These are phyloP conservation scores for Skeletonema potamos DNA, from an alignment of 108 stramenopile genomes.

Conservation along the genomic window DNA sequence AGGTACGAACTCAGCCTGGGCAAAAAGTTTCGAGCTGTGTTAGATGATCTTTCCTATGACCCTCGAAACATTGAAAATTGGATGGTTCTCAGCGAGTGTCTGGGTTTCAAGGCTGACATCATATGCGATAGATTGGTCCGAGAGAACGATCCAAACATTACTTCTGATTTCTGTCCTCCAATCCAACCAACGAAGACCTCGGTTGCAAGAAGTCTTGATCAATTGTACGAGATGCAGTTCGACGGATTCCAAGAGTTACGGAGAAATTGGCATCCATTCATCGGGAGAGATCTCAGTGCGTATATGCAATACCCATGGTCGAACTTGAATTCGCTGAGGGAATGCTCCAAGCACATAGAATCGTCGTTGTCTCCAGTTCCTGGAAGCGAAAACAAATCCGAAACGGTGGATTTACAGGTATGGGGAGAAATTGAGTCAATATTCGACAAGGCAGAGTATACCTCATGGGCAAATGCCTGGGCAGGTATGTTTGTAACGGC, in stretches of 20 bases:
- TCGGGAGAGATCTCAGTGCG: slow-evolving; percentile 60
- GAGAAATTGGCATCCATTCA: slow-evolving; percentile 46
- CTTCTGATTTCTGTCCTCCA: slow-evolving; percentile 45
- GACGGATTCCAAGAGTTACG: slow-evolving; percentile 39
- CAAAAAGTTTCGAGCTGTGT: slow-evolving; percentile 74
- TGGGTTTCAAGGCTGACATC: slow-evolving; percentile 68
- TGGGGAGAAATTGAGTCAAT: slow-evolving; percentile 52
- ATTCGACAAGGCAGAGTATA: slow-evolving; percentile 48
- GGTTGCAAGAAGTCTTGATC: slow-evolving; percentile 32
- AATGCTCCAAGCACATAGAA: slow-evolving; percentile 45
- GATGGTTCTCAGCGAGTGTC: slow-evolving; percentile 70
- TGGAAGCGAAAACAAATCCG: background rate
- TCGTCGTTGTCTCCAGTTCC: slow-evolving; percentile 2
- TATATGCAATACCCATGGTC: slow-evolving; percentile 72
- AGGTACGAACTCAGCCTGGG: slow-evolving; percentile 59
- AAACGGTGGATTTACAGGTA: background rate
- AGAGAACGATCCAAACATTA: slow-evolving; percentile 43
- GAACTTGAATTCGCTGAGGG: slow-evolving; percentile 62
- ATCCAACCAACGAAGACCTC: slow-evolving; percentile 3
- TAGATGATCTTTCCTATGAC: slow-evolving; percentile 72
- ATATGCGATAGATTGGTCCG: slow-evolving; percentile 71
- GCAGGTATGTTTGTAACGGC: slow-evolving; percentile 81
- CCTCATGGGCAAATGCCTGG: slow-evolving; percentile 79
- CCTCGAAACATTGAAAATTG: slow-evolving; percentile 62
- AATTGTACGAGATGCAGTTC: slow-evolving; percentile 46